Base-by-base conservation (phyloP, 148 eudicot genomes). In the Cornus kousa region DNA sequence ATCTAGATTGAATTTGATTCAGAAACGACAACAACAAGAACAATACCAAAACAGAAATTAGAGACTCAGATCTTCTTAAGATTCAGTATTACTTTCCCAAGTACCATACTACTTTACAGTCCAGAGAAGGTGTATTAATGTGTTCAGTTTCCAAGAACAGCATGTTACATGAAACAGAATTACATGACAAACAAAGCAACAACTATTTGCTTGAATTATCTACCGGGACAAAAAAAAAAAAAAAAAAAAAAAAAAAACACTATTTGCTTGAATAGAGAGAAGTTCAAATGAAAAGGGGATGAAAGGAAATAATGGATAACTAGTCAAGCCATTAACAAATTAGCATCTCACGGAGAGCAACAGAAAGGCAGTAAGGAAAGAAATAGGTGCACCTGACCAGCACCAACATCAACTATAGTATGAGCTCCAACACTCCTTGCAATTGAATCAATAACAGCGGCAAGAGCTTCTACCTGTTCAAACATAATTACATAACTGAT, bases 371-470 rank as follows among this genome's bases (percentile, higher is more conserved):
- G 37, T 5, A 64, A 37, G 9, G 43, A 60, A 72, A 76, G 68
- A 76, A 76, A 66, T 9, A 76, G 53, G 66, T 31, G 71, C 79
- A 95, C 98, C 96, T 93, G 98, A 82, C 98, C 98, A 76, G 98
- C 91, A 80, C 98, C 98, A 82, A 95, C 96, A 78, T 95, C 98
- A 31, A 93, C 88, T 33, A 95, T 80, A 37, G 90, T 88, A 77
- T 84, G 75, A 80, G 89, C 89, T 77, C 87, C 89, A 77, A 77
- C 85, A 73, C 74, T 80, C 77, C 78, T 88, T 65, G 92, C 91
- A 75, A 90, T 77, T 22, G 85, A 88, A 80, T 79, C 82, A 70
- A 93, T 83, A 82, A 95, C 84, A 39, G 93, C 91, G 78, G 96
- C 89, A 77, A 95, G 82, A 77, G 86, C 88, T 87, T 91, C 93